Percentiles rank a stretch among this genome's conserved stretches.
Evolutionary conservation across 2,329 filamentous ascomycete genomes (phyloP).

Genomic region (Arthrobotrys iridis): DNA sequence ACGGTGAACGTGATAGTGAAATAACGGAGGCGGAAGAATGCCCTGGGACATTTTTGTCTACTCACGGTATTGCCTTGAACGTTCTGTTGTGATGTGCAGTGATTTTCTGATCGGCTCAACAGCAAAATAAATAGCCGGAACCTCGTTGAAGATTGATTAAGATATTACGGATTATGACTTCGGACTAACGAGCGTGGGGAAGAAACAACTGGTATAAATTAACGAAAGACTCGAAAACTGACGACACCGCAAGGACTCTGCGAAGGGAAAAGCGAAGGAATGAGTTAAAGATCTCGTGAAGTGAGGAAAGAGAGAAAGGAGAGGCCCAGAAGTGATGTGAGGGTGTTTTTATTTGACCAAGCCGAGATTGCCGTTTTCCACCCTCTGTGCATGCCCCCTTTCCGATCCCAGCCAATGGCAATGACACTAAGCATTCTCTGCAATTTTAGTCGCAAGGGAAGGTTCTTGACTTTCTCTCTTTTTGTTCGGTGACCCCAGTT

Average conservation of each 20-base stretch:
- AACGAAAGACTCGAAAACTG: constrained; percentile 40
- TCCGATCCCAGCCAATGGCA: constrained; percentile 19
- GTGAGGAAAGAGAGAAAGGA: constrained; percentile 18
- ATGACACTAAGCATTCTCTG: constrained; percentile 42
- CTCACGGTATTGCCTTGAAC: constrained; percentile 5
- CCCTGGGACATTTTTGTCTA: background rate
- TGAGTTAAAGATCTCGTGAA: constrained; percentile 31
- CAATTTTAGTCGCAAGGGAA: constrained; percentile 49
- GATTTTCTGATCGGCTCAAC: background rate
- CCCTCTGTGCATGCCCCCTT: constrained; percentile 32
- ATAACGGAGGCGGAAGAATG: background rate
- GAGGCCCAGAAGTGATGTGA: constrained; percentile 9
- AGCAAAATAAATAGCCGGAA: constrained; percentile 21
- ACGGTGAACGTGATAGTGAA: background rate
- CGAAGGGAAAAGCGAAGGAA: constrained; percentile 17
- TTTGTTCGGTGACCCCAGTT: constrained; percentile 16
- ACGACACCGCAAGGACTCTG: constrained; percentile 8
- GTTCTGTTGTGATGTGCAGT: background rate
- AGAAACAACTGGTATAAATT: constrained; percentile 16
- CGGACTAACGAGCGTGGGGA: constrained; percentile 47
- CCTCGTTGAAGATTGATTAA: constrained; percentile 19
- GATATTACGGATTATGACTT: constrained; percentile 34
- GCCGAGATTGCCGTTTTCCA: constrained; percentile 51
- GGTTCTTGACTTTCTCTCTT: constrained; percentile 1
- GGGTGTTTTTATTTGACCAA: constrained; percentile 49